Evolutionary conservation across 2,329 filamentous ascomycete species (phyloP), one percentile per base, ranked within the genome.

Genomic region (Zymoseptoria passerinii): DNA sequence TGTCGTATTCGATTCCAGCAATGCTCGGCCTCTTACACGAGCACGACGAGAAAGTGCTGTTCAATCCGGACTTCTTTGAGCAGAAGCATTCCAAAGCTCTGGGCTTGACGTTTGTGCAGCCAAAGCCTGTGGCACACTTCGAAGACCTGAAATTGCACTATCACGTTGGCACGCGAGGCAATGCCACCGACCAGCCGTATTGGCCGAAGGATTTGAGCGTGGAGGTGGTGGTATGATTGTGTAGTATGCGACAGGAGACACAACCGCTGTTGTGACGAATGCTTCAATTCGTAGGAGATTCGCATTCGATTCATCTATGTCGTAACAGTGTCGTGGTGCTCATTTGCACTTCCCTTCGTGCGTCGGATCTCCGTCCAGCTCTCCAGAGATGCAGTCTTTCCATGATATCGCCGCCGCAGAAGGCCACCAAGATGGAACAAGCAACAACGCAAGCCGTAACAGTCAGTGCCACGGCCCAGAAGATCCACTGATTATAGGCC

Each of bases 21-120:
- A 75, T 77, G 61, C 54, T 79, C 48, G 70, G 71, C 18, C 70
- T 77, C 67, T 63, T 80, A 23, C 57, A 70, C 19, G 64, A 75
- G 53, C 70, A 79, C 56, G 72, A 72, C 16, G 70, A 63, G 0
- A 60, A 70, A 4, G 69, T 69, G 0, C 60, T 83, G 1, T 77
- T 83, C 57, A 72, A 76, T 4, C 73, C 76, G 0, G 68, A 71
- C 0, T 83, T 80, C 67, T 83, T 83, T 58, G 75, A 80, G 66
- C 63, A 66, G 27, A 66, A 74, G n/a, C 61, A 70, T 10, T 71
- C 71, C 2, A 70, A 71, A 53, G 73, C 73, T 2, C 62, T 80
- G 13, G 75, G 71, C 0, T 70, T 65, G 8, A 67, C 71, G 1
- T 69, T 82, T 19, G 60, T 68, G 3, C 70, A 68, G 18, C 71